Percentiles rank a stretch among this genome's conserved stretches.
Evolutionary conservation across 2,329 filamentous ascomycete genomes (phyloP).

Genomic region (Aureobasidium sp.): DNA sequence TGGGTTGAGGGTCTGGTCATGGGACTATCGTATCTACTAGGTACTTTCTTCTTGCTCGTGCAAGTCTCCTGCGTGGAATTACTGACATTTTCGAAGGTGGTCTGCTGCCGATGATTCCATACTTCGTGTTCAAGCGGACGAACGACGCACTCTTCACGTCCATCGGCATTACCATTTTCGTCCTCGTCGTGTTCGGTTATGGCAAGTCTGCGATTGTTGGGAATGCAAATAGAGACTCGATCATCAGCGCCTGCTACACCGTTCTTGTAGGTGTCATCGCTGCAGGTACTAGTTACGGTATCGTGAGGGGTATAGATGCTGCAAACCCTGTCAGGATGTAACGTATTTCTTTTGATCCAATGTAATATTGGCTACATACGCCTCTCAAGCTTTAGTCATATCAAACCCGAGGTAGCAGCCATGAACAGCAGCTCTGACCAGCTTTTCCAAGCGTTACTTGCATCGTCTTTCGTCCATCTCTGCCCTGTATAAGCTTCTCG

Average conservation of each 20-base stretch:
- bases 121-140: conserved; percentile 38
- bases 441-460: too few relatives aligned
- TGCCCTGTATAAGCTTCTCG: too few relatives aligned
- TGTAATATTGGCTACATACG: too few relatives aligned
- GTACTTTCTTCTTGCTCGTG: neutral
- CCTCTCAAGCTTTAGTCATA: too few relatives aligned
- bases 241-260: neutral
- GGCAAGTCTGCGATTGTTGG: conserved; percentile 29
- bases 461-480: too few relatives aligned
- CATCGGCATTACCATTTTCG: conserved; percentile 44
- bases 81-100: conserved; percentile 22
- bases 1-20: neutral
- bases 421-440: too few relatives aligned
- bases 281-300: conserved; percentile 30
- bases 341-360: too few relatives aligned
- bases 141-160: conserved; percentile 37
- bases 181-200: conserved; percentile 45
- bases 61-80: neutral
- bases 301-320: conserved; percentile 24
- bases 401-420: too few relatives aligned
- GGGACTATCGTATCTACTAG: neutral
- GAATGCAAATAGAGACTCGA: neutral
- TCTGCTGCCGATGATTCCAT: conserved; percentile 43
- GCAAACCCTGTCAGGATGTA: neutral
- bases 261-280: conserved; percentile 30